Base-by-base conservation (phyloP, 305 asterid species). In the Solanum hybrid region DNA sequence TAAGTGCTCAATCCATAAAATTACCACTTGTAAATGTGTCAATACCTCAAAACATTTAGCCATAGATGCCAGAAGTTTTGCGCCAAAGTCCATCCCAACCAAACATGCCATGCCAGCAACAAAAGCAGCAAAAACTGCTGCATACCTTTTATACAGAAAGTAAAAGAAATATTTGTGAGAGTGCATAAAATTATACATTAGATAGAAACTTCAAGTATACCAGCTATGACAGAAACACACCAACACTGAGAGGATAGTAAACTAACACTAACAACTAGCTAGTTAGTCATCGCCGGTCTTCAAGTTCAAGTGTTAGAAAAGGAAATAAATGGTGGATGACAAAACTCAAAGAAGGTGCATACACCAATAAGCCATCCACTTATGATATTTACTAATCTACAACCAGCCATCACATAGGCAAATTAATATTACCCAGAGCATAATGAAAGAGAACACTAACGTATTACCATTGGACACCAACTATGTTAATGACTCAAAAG, bases 51-150 rank as follows among this genome's bases (percentile, higher is more conserved):
- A 97, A 89, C 93, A 91, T 89, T 93, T 93, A 87, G 99, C 99
- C 88, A 96, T 93, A 76, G 95, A 88, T 78, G 96, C 96, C 91
- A 97, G 96, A 92, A 96, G 95, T 91, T 96, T 95, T 89, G 98
- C 99, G 91, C 99, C 98, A 90, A 97, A 95, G 92, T 95, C 99
- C 72, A 95, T 92, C 89, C 99, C 99, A 92, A 95, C 96, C 91
- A 72, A 91, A 90, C 98, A 93, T 89, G 99, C 92, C 98, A 96
- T 94, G 88, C 99, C 99, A 91, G 98, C 96, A 91, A 93, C 98
- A 94, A 95, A 97, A 88, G 98, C 98, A 60, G 96, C 98, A 93
- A 96, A 95, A 36, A 95, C 93, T 81, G 99, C 96, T 92, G 99
- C 98, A 93, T 95, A 93, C 95, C 99, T 97, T 51, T 85, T 32